Percentiles rank a stretch among this genome's conserved stretches.
phyloP scores from a whole-genome alignment of 2,329 filamentous ascomycete genomes.

The Drechslerella coelobrocha region DNA sequence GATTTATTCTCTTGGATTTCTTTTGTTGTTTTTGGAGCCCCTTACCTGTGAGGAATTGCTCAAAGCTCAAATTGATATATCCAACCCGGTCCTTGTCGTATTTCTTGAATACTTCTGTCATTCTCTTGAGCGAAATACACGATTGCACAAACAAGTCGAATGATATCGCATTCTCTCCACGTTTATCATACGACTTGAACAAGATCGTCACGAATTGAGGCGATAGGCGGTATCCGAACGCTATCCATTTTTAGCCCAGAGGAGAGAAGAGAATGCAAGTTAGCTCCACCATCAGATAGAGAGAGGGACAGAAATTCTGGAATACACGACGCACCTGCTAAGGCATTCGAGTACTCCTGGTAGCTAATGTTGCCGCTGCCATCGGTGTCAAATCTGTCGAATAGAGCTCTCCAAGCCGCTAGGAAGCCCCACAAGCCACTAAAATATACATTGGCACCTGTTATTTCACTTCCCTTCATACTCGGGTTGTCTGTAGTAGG shows the following conservation, averaged over 20 bases:
- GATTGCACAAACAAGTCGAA: constrained; percentile 98
- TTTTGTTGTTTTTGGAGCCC: constrained; percentile 6
- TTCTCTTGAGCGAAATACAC: constrained; percentile 93
- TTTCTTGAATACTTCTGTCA: constrained; percentile 99
- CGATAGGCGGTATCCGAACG: constrained; percentile 91
- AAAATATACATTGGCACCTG: not conserved
- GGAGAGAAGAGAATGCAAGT: not conserved
- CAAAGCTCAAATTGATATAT: constrained; percentile 82
- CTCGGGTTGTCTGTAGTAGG: no score
- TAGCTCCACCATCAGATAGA: constrained; percentile 21
- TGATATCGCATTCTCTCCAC: constrained; percentile 58
- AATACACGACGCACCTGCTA: constrained; percentile 62
- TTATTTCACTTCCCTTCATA: not conserved
- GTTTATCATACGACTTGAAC: constrained; percentile 88
- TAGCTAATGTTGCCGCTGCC: constrained; percentile 84
- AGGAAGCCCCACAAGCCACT: constrained; percentile 91
- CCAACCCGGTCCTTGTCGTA: constrained; percentile 97
- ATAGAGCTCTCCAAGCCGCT: constrained; percentile 89
- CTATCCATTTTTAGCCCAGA: constrained; percentile 55
- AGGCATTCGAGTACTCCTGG: constrained; percentile 84
- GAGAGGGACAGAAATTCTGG: not conserved
- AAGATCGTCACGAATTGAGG: constrained; percentile 81
- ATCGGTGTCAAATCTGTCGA: constrained; percentile 93
- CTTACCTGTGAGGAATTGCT: constrained; percentile 75
- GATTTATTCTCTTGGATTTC: not conserved